Conservation (phyloP, 2,329 filamentous ascomycete species). For the Trichoderma hamatum region DNA sequence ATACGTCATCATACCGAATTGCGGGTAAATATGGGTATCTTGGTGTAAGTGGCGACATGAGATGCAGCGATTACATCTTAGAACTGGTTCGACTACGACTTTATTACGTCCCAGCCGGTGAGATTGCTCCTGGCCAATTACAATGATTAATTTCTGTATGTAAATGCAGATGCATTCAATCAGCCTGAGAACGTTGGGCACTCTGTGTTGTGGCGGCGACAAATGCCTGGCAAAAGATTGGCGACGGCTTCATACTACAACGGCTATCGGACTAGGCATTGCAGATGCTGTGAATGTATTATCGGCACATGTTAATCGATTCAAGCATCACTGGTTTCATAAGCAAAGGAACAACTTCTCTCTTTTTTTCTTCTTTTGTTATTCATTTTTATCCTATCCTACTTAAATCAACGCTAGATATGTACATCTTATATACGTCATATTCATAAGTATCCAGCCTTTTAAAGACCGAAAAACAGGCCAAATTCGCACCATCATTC, state of each 20-base stretch:
- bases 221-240: too few species aligned
- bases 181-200: not conserved
- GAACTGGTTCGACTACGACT: not conserved
- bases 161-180: not conserved
- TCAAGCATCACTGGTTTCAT: not conserved
- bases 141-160: not conserved
- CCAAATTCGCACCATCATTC: not conserved
- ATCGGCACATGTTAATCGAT: not conserved
- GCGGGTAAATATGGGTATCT: not conserved
- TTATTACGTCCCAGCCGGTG: not conserved
- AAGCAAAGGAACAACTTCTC: not conserved
- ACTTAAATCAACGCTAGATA: not conserved
- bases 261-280: not conserved
- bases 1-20: not conserved
- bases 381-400: not conserved
- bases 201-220: too few species aligned
- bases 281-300: not conserved
- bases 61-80: not conserved
- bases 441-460: not conserved
- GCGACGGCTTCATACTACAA: too few species aligned
- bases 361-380: not conserved
- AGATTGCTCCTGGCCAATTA: not conserved
- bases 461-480: not conserved
- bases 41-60: not conserved
- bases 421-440: conserved; percentile 11